Percentiles rank a stretch among this genome's conserved stretches.
Conservation (phyloP, 2,329 filamentous ascomycete species). For the Calonectria multiphialidica region DNA sequence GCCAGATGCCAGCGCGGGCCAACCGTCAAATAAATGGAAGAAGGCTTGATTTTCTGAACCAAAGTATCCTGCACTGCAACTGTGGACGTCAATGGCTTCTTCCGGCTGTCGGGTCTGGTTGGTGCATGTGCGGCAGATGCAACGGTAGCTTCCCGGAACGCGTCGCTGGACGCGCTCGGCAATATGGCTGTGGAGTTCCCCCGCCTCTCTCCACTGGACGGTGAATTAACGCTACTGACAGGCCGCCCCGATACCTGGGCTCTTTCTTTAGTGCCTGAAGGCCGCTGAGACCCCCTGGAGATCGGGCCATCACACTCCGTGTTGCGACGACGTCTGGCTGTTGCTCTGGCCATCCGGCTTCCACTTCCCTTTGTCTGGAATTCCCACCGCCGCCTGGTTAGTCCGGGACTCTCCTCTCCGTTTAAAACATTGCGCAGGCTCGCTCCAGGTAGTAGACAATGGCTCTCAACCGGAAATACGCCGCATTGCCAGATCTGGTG, state of each 20-base stretch:
- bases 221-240: conserved; percentile 9
- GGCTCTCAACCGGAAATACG: conserved; percentile 86
- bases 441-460: conserved; percentile 55
- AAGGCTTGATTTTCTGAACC: neutral
- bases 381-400: neutral
- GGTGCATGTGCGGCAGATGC: conserved; percentile 7
- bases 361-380: neutral
- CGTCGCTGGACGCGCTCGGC: conserved; percentile 34
- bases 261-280: neutral
- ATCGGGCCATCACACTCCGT: conserved; percentile 11
- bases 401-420: neutral
- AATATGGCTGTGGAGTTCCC: conserved; percentile 10
- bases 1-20: neutral
- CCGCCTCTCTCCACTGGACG: conserved; percentile 7
- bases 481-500: conserved; percentile 83
- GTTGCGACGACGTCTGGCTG: neutral
- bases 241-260: neutral
- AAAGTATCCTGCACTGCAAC: conserved; percentile 6
- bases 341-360: neutral
- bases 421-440: conserved; percentile 2
- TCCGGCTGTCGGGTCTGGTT: neutral
- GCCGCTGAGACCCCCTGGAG: conserved; percentile 22
- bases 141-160: conserved; percentile 14
- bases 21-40: neutral
- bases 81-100: neutral